Base-by-base conservation (phyloP, 306 rosid species). In the Fragaria nilgerrensis region DNA sequence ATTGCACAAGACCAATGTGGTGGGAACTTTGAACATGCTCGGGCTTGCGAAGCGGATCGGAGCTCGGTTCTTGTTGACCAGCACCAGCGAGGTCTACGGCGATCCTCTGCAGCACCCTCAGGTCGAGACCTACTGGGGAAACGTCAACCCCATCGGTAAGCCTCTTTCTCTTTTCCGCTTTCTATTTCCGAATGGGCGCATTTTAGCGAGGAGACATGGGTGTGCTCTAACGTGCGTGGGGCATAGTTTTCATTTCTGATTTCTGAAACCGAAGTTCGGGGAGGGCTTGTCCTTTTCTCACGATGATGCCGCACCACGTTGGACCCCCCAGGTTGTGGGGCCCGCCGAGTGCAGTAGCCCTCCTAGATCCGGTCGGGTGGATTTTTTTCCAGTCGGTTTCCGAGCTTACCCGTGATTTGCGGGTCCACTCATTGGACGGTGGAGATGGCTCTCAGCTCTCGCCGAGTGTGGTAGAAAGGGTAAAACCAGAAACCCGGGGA, bases 51-150 rank as follows among this genome's bases (percentile, higher is more conserved):
- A 95, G 68, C 83, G 99, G 69, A 90, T 95, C 5, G 99, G 99
- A 0, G 99, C 99, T 0, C 81, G 97, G 73, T 95, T 95, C 77
- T 78, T 95, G 87, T 79, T 95, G 29, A 95, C 99, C 2, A 95
- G 99, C 81, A 95, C 99, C 62, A 92, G 97, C 63, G 99, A 95
- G 86, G 99, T 95, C 36, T 95, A 95, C 76, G 99, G 99, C 9
- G 99, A 95, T 85, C 99, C 99, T 76, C 88, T 95, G 71, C 94
- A 95, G 75, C 99, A 95, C 32, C 99, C 99, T 68, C 99, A 95
- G 88, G 93, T 90, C 73, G 99, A 95, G 76, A 95, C 97, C 16
- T 95, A 95, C 79, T 95, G 99, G 99, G 99, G 99, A 80, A 95
- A 95, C 89, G 99, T 95, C 78, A 95, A 95, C 85, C 99, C 99